phyloP scores from a whole-genome alignment of 2,329 filamentous ascomycete genomes.

The Cladosporium sp. region DNA sequence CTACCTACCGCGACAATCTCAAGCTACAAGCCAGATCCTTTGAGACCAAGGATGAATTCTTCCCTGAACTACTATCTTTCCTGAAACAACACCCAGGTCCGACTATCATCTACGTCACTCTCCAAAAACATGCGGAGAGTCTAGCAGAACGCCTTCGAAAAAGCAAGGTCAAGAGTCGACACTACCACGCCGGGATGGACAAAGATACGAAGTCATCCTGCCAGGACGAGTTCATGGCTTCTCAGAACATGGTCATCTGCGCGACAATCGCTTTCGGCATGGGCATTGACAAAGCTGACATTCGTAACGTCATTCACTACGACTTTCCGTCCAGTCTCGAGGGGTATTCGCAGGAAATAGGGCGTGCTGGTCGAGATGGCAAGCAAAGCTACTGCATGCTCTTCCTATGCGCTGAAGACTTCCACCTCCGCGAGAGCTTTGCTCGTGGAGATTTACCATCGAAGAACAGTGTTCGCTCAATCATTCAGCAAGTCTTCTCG shows the following conservation, averaged over 20 bases:
- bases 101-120: conserved; percentile 63
- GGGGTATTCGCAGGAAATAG: conserved; percentile 61
- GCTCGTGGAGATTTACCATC: conserved; percentile 62
- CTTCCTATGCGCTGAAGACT: conserved; percentile 60
- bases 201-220: conserved; percentile 47
- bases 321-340: conserved; percentile 56
- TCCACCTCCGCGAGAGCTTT: conserved; percentile 62
- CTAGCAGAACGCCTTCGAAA: conserved; percentile 45
- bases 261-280: conserved; percentile 62
- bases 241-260: conserved; percentile 43
- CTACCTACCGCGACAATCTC: conserved; percentile 62
- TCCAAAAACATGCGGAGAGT: conserved; percentile 56
- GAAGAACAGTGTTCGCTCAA: conserved; percentile 47
- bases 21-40: conserved; percentile 55
- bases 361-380: conserved; percentile 59
- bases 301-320: conserved; percentile 58
- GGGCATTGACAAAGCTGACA: conserved; percentile 61
- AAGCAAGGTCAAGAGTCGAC: conserved; percentile 46
- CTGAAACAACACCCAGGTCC: conserved; percentile 55
- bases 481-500: conserved; percentile 57
- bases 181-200: conserved; percentile 57
- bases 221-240: conserved; percentile 57
- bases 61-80: conserved; percentile 51
- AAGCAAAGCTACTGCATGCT: conserved; percentile 58
- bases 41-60: conserved; percentile 48